Conservation (phyloP, 1,139 yeast genomes). For the Lodderomyces parapsilosis region DNA sequence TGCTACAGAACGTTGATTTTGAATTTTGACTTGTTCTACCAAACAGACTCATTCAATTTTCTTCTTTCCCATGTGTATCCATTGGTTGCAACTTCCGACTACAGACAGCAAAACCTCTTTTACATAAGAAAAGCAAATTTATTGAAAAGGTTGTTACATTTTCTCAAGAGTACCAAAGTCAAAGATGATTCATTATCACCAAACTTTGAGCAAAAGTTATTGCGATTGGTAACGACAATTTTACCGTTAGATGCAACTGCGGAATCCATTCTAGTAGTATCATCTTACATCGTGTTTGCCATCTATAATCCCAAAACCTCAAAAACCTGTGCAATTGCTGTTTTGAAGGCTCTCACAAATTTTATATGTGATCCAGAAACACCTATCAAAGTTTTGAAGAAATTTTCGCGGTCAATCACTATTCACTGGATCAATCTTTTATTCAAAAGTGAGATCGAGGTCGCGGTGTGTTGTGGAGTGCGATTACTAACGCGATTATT, state of each 20-base stretch:
- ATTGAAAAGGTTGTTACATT: slow-evolving; percentile 52
- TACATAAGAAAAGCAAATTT: slow-evolving; percentile 55
- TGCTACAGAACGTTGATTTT: slow-evolving; percentile 32
- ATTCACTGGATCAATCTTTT: slow-evolving; percentile 66
- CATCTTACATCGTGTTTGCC: slow-evolving; percentile 37
- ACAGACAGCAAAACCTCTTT: slow-evolving; percentile 45
- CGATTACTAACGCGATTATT: slow-evolving; percentile 52
- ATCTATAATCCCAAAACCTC: slow-evolving; percentile 31
- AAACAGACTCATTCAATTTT: slow-evolving; percentile 45
- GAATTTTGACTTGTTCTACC: slow-evolving; percentile 36
- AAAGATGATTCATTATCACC: slow-evolving; percentile 13
- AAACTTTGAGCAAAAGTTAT: slow-evolving; percentile 19
- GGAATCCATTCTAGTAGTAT: slow-evolving; percentile 34
- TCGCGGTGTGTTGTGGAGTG: slow-evolving; percentile 47
- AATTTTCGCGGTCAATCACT: slow-evolving; percentile 56
- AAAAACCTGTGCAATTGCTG: slow-evolving; percentile 28
- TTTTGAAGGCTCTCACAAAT: slow-evolving; percentile 30
- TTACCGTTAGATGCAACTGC: slow-evolving; percentile 35
- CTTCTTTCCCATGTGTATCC: slow-evolving; percentile 57
- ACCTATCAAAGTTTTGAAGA: slow-evolving; percentile 38
- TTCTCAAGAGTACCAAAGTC: slow-evolving; percentile 35
- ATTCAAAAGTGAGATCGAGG: slow-evolving; percentile 36
- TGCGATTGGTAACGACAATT: slow-evolving; percentile 21
- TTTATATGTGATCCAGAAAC: slow-evolving; percentile 31
- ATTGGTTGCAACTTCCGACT: slow-evolving; percentile 51